phyloP scores from a whole-genome alignment of 2,329 filamentous ascomycete genomes.

The Hymenoscyphus infarciens region DNA sequence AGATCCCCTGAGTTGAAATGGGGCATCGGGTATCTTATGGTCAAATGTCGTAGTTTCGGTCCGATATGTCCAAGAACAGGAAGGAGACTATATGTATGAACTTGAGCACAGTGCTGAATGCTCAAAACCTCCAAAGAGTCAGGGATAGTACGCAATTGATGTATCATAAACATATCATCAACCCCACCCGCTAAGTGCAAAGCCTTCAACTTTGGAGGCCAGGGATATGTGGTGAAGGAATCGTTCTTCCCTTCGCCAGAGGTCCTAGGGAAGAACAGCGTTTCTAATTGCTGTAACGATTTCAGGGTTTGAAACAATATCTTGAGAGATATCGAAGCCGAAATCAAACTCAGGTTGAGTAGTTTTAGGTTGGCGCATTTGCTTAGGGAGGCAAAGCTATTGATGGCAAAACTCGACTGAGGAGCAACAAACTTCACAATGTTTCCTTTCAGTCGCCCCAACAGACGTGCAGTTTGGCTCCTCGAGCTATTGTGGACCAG shows the following conservation, averaged over 20 bases:
- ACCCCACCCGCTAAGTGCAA: constrained; percentile 35
- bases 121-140: constrained; percentile 27
- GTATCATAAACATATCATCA: constrained; percentile 29
- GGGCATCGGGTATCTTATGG: constrained; percentile 35
- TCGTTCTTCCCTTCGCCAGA: constrained; percentile 20
- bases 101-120: constrained; percentile 34
- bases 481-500: constrained; percentile 34
- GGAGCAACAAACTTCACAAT: constrained; percentile 36
- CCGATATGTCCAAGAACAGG: constrained; percentile 27
- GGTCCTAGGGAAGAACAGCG: constrained; percentile 34
- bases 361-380: constrained; percentile 34
- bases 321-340: constrained; percentile 32
- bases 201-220: constrained; percentile 33
- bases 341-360: constrained; percentile 34
- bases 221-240: constrained; percentile 22
- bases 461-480: constrained; percentile 33
- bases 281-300: constrained; percentile 31
- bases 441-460: constrained; percentile 35
- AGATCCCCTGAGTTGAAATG: constrained; percentile 27
- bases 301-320: constrained; percentile 34
- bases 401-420: constrained; percentile 35
- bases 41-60: constrained; percentile 30
- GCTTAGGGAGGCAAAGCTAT: constrained; percentile 35
- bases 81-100: constrained; percentile 24
- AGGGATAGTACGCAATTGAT: constrained; percentile 26